Conservation (phyloP, 1,139 yeast genomes). For the Taiozyma onychis region DNA sequence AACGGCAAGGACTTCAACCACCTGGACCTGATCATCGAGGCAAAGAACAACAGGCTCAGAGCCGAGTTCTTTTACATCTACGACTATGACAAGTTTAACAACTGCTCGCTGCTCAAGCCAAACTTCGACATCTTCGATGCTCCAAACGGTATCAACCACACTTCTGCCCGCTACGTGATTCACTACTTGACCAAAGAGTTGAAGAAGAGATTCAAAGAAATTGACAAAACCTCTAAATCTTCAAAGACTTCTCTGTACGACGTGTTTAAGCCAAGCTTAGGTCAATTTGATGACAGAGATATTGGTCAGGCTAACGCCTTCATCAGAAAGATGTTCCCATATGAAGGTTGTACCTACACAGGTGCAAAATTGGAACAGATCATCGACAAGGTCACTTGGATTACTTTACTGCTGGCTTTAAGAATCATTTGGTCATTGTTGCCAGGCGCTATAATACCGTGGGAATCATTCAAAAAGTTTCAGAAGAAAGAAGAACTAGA, state of each 20-base stretch:
- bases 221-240: constrained; percentile 8
- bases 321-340: constrained; percentile 27
- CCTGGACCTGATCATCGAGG: constrained; percentile 22
- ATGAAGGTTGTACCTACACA: constrained; percentile 29
- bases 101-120: constrained; percentile 20
- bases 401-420: constrained; percentile 23
- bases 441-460: constrained; percentile 29
- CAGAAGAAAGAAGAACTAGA: constrained; percentile 20
- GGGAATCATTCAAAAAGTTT: constrained; percentile 27
- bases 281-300: constrained; percentile 27
- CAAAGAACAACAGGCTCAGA: constrained; percentile 23
- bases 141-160: constrained; percentile 23
- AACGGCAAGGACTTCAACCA: constrained; percentile 20
- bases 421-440: constrained; percentile 28
- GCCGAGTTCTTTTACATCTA: constrained; percentile 24
- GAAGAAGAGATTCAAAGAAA: constrained; percentile 20
- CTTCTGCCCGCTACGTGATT: constrained; percentile 28
- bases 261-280: constrained; percentile 28
- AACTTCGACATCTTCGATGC: constrained; percentile 25
- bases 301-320: constrained; percentile 21
- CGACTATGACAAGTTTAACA: constrained; percentile 22
- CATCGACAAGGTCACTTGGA: constrained; percentile 20
- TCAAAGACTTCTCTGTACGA: constrained; percentile 20
- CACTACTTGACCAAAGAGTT: constrained; percentile 27
- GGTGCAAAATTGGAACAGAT: constrained; percentile 24